Base-by-base conservation (phyloP, 2,329 filamentous ascomycete genomes). In the Cercospora brassicicola region DNA sequence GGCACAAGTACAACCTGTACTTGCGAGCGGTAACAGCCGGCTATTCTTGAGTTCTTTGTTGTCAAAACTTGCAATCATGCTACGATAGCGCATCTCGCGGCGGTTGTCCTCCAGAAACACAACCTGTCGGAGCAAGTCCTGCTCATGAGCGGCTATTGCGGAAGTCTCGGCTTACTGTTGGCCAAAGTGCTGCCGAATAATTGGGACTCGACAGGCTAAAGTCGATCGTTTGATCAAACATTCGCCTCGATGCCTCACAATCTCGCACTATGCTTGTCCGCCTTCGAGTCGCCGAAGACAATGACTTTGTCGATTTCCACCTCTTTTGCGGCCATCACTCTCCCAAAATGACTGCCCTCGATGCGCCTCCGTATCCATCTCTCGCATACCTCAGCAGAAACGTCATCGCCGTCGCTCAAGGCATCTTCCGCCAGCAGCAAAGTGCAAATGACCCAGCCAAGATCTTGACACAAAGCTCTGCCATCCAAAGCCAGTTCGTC, bases 361-460 rank as follows among this genome's bases (percentile, higher is more conserved):
- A 33, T 51, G n/a, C 31, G 26, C 26, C 10, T 18, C 4, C 33
- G 28, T 28, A 67, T 63, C 65, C 65, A 67, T 10, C 59, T 51
- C 2, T 20, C 33, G 26, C 48, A 57, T 30, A 67, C 36, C 28
- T 59, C 53, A 23, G 13, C 31, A 26, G 64, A 45, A 6, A 62
- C 28, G 6, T 55, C 61, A 48, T 61, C 33, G 8, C 48, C 65
- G 20, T 67, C 65, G 7, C 57, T 42, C 9, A 67, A 36, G 5
- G 62, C 67, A 59, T 69, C 67, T 31, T 67, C 65, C 2, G 36
- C 65, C 8, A 69, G 62, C n/a, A 67, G 53, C 13, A 69, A 20
- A 3, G 65, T 59, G 39, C 67, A 69, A 3, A 67, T 56, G 20
- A 69, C 11, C 67, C 65, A 69, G 3, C 65, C 65, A 15, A 69